Conservation (phyloP, 1,284 basidiomycete genomes). For the Trichosporon inkin region DNA sequence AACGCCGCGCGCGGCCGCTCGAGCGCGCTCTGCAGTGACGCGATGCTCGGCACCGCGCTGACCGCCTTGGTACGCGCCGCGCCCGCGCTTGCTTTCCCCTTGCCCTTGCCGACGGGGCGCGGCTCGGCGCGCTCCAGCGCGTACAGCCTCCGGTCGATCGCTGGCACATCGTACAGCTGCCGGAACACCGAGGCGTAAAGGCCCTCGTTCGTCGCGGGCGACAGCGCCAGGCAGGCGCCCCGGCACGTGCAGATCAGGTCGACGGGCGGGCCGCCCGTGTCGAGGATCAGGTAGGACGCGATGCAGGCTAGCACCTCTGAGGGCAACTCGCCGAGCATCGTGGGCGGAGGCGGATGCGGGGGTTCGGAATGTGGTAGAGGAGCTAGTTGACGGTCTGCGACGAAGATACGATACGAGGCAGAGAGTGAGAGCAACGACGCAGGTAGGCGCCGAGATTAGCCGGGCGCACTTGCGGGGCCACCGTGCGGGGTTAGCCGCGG, state of each 20-base stretch:
- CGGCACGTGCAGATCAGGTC: constrained; percentile 57
- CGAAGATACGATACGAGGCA: not conserved
- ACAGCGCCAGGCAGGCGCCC: constrained; percentile 53
- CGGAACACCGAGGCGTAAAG: constrained; percentile 63
- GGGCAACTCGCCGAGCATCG: constrained; percentile 54
- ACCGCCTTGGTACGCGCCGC: not conserved
- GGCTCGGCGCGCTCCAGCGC: constrained; percentile 5
- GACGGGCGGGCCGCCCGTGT: constrained; percentile 30
- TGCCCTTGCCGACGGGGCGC: constrained; percentile 4
- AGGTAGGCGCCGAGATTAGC: too few relatives aligned
- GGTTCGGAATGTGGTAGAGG: not conserved
- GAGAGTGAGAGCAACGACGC: too few relatives aligned
- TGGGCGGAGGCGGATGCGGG: not conserved
- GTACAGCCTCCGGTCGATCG: constrained; percentile 57
- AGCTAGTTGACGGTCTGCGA: not conserved
- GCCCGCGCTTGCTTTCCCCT: not conserved
- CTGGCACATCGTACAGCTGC: constrained; percentile 59
- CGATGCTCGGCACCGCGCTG: not conserved
- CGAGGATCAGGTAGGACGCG: constrained; percentile 53
- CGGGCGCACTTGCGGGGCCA: too few relatives aligned
- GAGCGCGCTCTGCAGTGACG: not conserved
- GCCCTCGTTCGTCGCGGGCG: constrained; percentile 53
- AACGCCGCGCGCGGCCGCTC: not conserved
- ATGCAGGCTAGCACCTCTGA: constrained; percentile 61
- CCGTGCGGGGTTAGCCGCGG: too few relatives aligned